Evolutionary conservation across 129 eudicot species (phyloP).

Genomic region (Pulicaria dysenterica): DNA sequence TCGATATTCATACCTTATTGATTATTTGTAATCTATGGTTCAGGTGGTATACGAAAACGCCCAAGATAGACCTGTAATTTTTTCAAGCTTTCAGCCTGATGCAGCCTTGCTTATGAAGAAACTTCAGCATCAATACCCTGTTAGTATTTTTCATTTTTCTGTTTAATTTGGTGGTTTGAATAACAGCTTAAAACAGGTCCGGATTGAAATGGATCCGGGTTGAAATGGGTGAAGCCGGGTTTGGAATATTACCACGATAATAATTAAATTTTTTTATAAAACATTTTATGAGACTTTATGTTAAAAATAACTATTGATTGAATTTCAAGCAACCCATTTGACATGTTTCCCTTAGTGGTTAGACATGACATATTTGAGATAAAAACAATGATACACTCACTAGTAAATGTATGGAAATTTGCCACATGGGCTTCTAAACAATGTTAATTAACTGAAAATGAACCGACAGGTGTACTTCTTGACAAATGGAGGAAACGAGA

Average conservation of each 20-base stretch:
- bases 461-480: constrained; percentile 52
- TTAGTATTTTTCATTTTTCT: constrained; percentile 20
- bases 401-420: background rate
- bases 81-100: constrained; percentile 88
- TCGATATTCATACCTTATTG: background rate
- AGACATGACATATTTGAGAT: background rate
- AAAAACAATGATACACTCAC: background rate
- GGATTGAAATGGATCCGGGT: background rate
- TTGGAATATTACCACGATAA: background rate
- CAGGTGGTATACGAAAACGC: constrained; percentile 67
- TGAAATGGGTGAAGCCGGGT: background rate
- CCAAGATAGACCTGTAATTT: constrained; percentile 62
- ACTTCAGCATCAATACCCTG: constrained; percentile 75
- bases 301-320: background rate
- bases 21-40: background rate
- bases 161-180: background rate
- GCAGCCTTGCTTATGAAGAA: constrained; percentile 71
- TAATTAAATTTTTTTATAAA: no score
- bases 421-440: background rate
- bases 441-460: background rate
- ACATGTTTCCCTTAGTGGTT: background rate
- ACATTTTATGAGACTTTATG: background rate
- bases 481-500: constrained; percentile 75
- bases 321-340: background rate
- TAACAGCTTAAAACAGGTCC: no score